A percentile compares a stretch with the other conserved stretches of the same genome.
Evolutionary conservation across 2,329 filamentous ascomycete genomes (phyloP).

Genomic region (Xylaria digitata): DNA sequence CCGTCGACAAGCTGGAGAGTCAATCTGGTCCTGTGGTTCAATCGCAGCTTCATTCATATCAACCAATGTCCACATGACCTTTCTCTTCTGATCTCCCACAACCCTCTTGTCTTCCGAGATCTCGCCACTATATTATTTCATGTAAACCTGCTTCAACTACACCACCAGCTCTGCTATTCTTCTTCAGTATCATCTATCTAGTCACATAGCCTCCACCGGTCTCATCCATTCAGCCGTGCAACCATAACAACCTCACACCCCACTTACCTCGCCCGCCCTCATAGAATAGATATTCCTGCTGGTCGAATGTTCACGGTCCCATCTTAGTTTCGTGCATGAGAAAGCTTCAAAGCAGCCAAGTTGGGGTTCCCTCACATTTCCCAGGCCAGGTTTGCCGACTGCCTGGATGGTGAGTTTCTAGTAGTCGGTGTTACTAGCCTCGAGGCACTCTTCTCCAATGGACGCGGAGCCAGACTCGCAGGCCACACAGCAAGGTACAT

Average conservation of each 20-base stretch:
- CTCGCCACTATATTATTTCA: conserved; percentile 13
- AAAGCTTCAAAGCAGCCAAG: conserved; percentile 10
- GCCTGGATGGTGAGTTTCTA: conserved; percentile 42
- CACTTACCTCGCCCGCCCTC: conserved; percentile 2
- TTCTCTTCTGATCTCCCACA: conserved; percentile 23
- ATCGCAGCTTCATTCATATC: conserved; percentile 32
- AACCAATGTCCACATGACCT: conserved; percentile 26
- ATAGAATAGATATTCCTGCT: not conserved
- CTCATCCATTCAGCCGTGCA: conserved; percentile 14
- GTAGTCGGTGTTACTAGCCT: conserved; percentile 43
- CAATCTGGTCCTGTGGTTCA: conserved; percentile 18
- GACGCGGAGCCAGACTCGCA: conserved; percentile 48
- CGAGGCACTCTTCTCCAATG: conserved; percentile 44
- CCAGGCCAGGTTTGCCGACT: conserved; percentile 40
- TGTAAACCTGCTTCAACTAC: not conserved
- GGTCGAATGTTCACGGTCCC: conserved; percentile 20
- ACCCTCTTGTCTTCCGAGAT: not conserved
- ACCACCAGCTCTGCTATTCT: not conserved
- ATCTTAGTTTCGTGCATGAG: conserved; percentile 21
- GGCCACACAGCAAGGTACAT: conserved; percentile 49
- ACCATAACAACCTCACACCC: conserved; percentile 22
- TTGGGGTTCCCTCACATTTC: conserved; percentile 25
- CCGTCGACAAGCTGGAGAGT: not conserved
- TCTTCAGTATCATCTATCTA: not conserved
- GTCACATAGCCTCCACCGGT: not conserved